Conservation (phyloP, 2,329 filamentous ascomycete species). For the Diplodia sapinea region DNA sequence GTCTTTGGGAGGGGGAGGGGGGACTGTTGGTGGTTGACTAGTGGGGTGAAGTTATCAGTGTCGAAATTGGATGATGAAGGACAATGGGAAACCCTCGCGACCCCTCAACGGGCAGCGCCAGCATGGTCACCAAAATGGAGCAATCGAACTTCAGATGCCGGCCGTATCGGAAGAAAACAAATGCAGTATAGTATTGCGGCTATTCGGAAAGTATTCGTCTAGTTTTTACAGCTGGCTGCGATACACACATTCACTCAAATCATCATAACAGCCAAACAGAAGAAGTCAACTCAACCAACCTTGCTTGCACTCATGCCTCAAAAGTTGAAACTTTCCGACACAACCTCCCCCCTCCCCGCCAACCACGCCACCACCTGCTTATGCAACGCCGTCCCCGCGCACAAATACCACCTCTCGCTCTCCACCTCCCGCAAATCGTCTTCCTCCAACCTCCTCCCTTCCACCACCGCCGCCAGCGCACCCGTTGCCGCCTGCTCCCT, state of each 20-base stretch:
- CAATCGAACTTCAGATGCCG: neutral
- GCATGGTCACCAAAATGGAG: neutral
- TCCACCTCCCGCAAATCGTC: slow-evolving; percentile 47
- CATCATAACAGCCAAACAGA: neutral
- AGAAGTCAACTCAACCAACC: neutral
- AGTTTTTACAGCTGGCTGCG: too few species aligned
- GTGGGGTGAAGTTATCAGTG: neutral
- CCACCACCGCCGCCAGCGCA: slow-evolving; percentile 35
- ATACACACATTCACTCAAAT: too few species aligned
- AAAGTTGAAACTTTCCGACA: slow-evolving; percentile 60
- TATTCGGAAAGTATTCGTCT: too few species aligned
- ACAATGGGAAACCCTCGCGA: too few species aligned
- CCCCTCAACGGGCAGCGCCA: neutral
- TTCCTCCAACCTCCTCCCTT: slow-evolving; percentile 55
- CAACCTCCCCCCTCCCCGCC: slow-evolving; percentile 48
- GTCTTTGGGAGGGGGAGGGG: neutral
- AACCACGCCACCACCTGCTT: slow-evolving; percentile 58
- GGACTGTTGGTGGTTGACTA: neutral
- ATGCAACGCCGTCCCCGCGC: slow-evolving; percentile 59
- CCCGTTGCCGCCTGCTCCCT: slow-evolving; percentile 39
- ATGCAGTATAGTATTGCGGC: too few species aligned
- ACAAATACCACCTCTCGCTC: slow-evolving; percentile 61
- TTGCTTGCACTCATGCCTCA: slow-evolving; percentile 29
- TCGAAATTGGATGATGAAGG: neutral
- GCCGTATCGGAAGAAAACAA: too few species aligned